Conservation (phyloP, 2,329 filamentous ascomycete species). For the Emmonsiellopsis sp. region DNA sequence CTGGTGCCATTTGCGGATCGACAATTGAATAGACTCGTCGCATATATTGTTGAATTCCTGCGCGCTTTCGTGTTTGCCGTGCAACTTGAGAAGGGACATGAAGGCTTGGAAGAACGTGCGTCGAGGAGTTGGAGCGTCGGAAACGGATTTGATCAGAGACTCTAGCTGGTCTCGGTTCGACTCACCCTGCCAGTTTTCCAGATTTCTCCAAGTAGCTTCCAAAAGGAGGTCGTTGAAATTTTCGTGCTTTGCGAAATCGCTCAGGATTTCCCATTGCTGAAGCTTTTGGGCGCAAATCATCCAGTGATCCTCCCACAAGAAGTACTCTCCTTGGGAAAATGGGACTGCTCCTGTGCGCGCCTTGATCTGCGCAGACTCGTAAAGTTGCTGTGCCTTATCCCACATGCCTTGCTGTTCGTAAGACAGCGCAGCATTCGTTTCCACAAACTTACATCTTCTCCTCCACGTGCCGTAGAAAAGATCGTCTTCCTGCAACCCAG, state of each 20-base stretch:
- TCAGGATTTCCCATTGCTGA: conserved; percentile 96
- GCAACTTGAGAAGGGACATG: conserved; percentile 89
- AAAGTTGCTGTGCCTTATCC: conserved; percentile 97
- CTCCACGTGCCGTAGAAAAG: conserved; percentile 97
- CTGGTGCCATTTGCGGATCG: conserved; percentile 98
- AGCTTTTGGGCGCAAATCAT: conserved; percentile 94
- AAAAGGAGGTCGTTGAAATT: conserved; percentile 94
- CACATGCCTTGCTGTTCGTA: conserved; percentile 99
- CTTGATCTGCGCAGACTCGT: conserved; percentile 94
- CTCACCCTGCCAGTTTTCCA: conserved; percentile 85
- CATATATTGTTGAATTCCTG: conserved; percentile 82
- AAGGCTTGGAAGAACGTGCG: conserved; percentile 97
- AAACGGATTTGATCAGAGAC: conserved; percentile 89
- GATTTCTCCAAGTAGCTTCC: conserved; percentile 90
- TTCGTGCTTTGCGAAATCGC: conserved; percentile 97
- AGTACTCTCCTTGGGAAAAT: conserved; percentile 94
- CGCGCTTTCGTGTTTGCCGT: conserved; percentile 72
- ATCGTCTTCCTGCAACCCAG: conserved; percentile 85
- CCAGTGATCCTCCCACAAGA: conserved; percentile 99
- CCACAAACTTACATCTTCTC: conserved; percentile 86
- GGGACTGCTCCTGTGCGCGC: conserved; percentile 91
- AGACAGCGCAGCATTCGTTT: conserved; percentile 92
- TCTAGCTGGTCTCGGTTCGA: conserved; percentile 85
- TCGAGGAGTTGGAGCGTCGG: conserved; percentile 90
- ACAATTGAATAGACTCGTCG: conserved; percentile 94